Percentiles rank a stretch among this genome's conserved stretches.
These are phyloP conservation scores for Trichoderma simmonsii DNA, from an alignment of 2,329 filamentous ascomycete genomes.

Conservation along the genomic window DNA sequence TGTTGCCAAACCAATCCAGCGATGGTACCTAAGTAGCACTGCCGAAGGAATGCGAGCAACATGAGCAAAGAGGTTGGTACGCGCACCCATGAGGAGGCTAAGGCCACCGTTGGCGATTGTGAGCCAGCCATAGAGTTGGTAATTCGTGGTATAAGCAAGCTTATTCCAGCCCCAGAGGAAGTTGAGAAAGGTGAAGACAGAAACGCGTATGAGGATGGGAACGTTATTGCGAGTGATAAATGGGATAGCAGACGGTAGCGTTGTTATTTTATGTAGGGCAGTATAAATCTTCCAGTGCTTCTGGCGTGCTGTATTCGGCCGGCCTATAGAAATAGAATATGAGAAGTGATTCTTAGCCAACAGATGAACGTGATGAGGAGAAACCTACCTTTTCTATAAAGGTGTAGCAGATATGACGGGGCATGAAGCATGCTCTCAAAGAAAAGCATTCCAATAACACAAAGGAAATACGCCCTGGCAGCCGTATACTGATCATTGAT, in stretches of 20 bases:
- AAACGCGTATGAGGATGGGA: slow-evolving; percentile 22
- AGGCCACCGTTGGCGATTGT: slow-evolving; percentile 28
- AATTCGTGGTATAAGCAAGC: slow-evolving; percentile 26
- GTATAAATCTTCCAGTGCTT: neutral
- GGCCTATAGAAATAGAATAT: neutral
- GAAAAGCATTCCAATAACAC: slow-evolving; percentile 24
- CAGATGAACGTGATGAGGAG: neutral
- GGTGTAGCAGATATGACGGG: neutral
- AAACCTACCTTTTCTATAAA: neutral
- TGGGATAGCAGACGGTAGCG: neutral
- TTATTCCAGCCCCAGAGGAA: slow-evolving; percentile 25
- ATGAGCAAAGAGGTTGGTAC: slow-evolving; percentile 25
- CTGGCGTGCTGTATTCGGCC: neutral
- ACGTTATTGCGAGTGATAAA: slow-evolving; percentile 17
- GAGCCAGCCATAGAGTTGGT: slow-evolving; percentile 29
- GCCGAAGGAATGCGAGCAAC: neutral
- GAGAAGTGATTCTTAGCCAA: neutral
- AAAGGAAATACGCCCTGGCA: slow-evolving; percentile 21
- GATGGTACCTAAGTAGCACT: neutral
- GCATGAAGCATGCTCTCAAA: slow-evolving; percentile 21
- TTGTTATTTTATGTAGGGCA: neutral
- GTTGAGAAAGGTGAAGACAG: slow-evolving; percentile 25
- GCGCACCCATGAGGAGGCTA: slow-evolving; percentile 24
- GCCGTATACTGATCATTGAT: slow-evolving; percentile 23
- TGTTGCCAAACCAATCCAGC: neutral